phyloP scores from a whole-genome alignment of 352 stramenopile species.

The Phytophthora sp. region DNA sequence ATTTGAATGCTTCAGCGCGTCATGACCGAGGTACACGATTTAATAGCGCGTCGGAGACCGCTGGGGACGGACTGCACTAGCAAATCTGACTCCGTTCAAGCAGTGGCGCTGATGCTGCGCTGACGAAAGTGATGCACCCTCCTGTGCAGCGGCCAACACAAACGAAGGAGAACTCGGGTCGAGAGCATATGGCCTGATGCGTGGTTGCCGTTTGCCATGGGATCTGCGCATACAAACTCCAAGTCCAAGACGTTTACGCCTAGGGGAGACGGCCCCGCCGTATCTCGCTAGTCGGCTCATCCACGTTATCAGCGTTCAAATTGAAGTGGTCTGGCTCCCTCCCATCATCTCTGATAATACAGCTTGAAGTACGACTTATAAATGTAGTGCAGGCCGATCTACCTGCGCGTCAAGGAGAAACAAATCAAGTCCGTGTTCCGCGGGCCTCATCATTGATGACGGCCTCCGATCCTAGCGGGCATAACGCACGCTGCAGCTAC shows the following conservation, averaged over 20 bases:
- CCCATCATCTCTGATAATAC: not conserved
- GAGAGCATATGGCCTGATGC: conserved; percentile 12
- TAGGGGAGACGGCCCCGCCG: not conserved
- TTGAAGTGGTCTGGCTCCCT: conserved; percentile 12
- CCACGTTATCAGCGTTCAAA: conserved; percentile 7
- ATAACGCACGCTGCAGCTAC: too few species aligned
- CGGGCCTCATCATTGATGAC: not conserved
- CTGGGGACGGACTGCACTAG: too few species aligned
- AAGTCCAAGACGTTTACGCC: not conserved
- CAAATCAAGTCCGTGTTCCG: conserved; percentile 1
- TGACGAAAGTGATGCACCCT: not conserved
- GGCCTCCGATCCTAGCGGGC: too few species aligned
- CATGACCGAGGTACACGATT: not conserved
- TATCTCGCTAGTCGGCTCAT: conserved; percentile 14
- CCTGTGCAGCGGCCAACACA: not conserved
- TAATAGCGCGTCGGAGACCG: too few species aligned
- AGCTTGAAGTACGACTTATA: too few species aligned
- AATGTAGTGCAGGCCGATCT: too few species aligned
- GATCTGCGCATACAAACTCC: not conserved
- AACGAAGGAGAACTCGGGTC: not conserved
- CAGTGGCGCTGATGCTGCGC: not conserved
- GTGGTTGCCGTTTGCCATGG: conserved; percentile 12
- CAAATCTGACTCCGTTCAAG: too few species aligned
- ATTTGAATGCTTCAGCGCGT: not conserved
- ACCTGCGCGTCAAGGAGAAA: too few species aligned